Evolutionary conservation across 139 green algal species (phyloP), one percentile per base, ranked within the genome.

Genomic region (Chlorella sorokiniana): DNA sequence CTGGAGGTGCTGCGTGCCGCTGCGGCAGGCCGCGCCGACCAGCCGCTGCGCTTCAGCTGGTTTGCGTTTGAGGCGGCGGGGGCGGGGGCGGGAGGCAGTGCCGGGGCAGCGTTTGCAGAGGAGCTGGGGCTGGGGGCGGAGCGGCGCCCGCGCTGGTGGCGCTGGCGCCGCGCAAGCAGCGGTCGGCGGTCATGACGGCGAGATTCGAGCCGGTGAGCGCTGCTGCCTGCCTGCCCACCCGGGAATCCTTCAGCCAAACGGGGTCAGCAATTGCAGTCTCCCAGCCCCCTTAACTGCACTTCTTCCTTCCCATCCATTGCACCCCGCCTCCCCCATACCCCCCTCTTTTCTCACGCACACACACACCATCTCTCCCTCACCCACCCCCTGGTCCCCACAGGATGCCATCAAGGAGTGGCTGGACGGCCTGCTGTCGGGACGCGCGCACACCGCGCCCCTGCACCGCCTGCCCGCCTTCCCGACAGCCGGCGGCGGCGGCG

Each of bases 141-240:
- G 76, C 85, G 61, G 35, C 82, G n/a, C 87, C 87, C 27, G 52
- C 79, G 23, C 48, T 89, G 63, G 84, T 89, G 78, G 87, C 87
- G 11, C 73, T 91, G 44, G 79, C 56, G 2, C 40, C 81, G 23
- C 81, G 54, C 35, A 82, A 84, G 27, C 73, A 86, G 84, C 84
- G 86, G 5, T 84, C 72, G 27, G 86, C 81, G 0, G 42, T 76
- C 31, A 64, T 90, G 83, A 77, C 72, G 3, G 78, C 29, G 3
- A 42, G 40, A 1, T 79, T 79, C n/a, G 52, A 69, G 0, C 69
- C 69, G 73, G 71, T 78, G 71, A 6, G 71, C 5, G 41, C 18
- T 9, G 10, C 69, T 25, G 48, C 48, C 16, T 11, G 48, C 48
- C 16, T 59, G 11, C 14, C n/a, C n/a, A n/a, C n/a, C n/a, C n/a